These are phyloP conservation scores for Bipolaris gigantea DNA, from an alignment of 2,329 filamentous ascomycete genomes.

Conservation along the genomic window DNA sequence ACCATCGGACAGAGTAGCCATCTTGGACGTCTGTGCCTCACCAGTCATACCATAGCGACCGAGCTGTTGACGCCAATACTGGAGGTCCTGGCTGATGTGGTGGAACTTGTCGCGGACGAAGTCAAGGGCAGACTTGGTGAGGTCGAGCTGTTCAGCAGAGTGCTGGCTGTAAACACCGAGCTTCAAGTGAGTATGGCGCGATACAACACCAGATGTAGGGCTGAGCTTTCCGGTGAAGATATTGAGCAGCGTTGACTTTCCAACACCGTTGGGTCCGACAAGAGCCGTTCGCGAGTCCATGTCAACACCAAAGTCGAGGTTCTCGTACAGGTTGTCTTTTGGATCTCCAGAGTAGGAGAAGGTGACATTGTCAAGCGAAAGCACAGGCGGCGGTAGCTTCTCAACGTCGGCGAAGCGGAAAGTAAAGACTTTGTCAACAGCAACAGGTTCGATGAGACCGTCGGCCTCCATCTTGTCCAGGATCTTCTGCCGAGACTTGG, in stretches of 20 bases:
- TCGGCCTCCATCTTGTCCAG: constrained; percentile 99
- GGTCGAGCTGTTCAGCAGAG: constrained; percentile 95
- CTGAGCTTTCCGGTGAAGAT: constrained; percentile 96
- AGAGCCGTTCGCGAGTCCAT: constrained; percentile 98
- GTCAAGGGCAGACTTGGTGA: constrained; percentile 96
- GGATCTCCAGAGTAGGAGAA: constrained; percentile 94
- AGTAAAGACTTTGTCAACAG: constrained; percentile 83
- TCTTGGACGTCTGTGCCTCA: constrained; percentile 92
- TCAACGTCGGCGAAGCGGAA: constrained; percentile 99
- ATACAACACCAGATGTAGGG: constrained; percentile 78
- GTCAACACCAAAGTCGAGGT: constrained; percentile 97
- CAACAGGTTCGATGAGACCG: constrained; percentile 92
- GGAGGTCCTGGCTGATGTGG: constrained; percentile 90
- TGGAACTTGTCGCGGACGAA: constrained; percentile 96
- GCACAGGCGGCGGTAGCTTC: constrained; percentile 95
- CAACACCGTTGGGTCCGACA: constrained; percentile 97
- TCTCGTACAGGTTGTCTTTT: constrained; percentile 91
- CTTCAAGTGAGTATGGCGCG: constrained; percentile 96
- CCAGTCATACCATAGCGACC: constrained; percentile 92
- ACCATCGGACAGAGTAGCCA: constrained; percentile 96
- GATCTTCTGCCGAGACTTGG: constrained; percentile 99
- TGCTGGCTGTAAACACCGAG: constrained; percentile 98
- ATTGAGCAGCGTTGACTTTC: constrained; percentile 93
- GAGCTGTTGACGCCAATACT: constrained; percentile 98
- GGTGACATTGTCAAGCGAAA: constrained; percentile 95